Conservation (phyloP, 768 basidiomycete genomes). For the Gautieria morchelliformis region DNA sequence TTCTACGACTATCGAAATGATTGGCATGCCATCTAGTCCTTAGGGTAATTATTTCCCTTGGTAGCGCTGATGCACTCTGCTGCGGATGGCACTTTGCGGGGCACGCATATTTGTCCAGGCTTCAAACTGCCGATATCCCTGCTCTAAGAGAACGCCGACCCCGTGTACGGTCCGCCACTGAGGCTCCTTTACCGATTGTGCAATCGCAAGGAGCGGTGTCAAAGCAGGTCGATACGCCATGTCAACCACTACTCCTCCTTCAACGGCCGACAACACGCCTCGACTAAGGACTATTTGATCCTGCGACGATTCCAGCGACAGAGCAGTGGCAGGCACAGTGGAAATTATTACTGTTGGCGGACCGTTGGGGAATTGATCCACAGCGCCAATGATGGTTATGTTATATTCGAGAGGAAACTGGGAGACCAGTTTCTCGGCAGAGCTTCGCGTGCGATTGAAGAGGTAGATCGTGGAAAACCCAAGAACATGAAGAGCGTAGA, state of each 20-base stretch:
- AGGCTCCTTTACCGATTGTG: constrained; percentile 31
- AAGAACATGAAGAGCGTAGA: constrained; percentile 74
- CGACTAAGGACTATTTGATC: constrained; percentile 43
- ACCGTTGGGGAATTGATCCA: constrained; percentile 43
- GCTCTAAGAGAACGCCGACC: constrained; percentile 78
- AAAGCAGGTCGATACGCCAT: constrained; percentile 89
- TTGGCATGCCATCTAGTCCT: background rate
- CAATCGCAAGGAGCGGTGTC: constrained; percentile 71
- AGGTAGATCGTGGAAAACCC: constrained; percentile 68
- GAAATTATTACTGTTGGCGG: constrained; percentile 74
- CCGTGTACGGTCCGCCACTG: constrained; percentile 72
- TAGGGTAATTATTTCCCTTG: background rate
- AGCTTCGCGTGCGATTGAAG: constrained; percentile 73
- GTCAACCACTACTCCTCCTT: constrained; percentile 77
- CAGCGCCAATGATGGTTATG: constrained; percentile 48
- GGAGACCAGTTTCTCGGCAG: constrained; percentile 58
- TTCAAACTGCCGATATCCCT: constrained; percentile 80
- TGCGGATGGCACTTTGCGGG: constrained; percentile 16
- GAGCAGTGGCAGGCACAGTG: constrained; percentile 72
- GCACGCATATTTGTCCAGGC: constrained; percentile 57
- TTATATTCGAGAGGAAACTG: constrained; percentile 58
- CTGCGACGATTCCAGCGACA: constrained; percentile 30
- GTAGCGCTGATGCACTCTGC: constrained; percentile 16
- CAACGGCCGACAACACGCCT: constrained; percentile 15
- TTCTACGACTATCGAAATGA: no score